Evolutionary conservation across 495 filamentous ascomycete genomes (phyloP), one percentile per base, ranked within the genome.

Genomic region (Podospora bellae-mahoneyi): DNA sequence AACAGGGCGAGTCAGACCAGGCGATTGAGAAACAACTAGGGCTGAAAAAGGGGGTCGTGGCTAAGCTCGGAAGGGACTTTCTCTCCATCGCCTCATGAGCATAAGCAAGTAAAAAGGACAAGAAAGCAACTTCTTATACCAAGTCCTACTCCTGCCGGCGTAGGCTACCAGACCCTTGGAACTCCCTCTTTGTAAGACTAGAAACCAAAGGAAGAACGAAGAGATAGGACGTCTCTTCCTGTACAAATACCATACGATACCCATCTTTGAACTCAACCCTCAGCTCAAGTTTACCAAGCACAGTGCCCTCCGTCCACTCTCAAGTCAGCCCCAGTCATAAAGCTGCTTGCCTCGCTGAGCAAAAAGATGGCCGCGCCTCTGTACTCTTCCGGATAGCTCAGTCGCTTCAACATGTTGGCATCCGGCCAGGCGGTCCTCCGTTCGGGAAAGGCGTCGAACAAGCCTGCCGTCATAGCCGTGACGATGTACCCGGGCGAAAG

Each of bases 401-500:
- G 81, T 64, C 89, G 85, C 60, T 88, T 88, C 55, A 97, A 84
- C 94, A 97, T 97, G 75, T 96, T 96, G 75, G 94, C 88, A 73
- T 86, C 89, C 58, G 91, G 87, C 94, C 94, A 97, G 62, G 90
- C 87, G 28, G 85, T 84, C 66, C 82, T 82, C 48, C 92, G 85
- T 78, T 96, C 92, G 6, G 92, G 92, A 72, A 83, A 91, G 63
- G 89, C 75, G 56, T 89, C 80, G 71, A 96, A 94, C 34, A 96
- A 83, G 59, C 87, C 85, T 74, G 91, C 88, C 13, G 94, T 92
- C 93, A 97, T 96, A 39, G 86, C 85, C n/a, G 93, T 97, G 64
- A 95, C 87, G 71, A 97, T 97, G 76, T 98, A 98, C 39, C 94
- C 94, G 0, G 94, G 94, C 16, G 92, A 96, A 72, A 97, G 89